A percentile compares a stretch with the other conserved stretches of the same genome.
Evolutionary conservation across 176 grass and related monocot genomes (phyloP).

Genomic region (barley (Hordeum vulgare)): DNA sequence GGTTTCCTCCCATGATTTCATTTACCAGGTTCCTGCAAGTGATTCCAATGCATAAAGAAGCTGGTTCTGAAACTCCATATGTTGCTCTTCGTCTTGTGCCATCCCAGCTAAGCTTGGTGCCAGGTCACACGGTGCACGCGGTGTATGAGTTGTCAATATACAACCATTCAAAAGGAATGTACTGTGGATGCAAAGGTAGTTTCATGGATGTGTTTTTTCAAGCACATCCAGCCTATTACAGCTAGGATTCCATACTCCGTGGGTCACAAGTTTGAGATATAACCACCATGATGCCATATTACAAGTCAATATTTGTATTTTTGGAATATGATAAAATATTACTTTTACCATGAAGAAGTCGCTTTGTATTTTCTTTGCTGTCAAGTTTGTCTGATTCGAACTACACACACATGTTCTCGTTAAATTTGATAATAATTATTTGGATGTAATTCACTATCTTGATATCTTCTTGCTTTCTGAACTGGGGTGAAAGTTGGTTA

Average conservation of each 20-base stretch:
- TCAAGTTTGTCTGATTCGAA: not conserved
- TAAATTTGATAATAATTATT: not conserved
- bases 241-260: not conserved
- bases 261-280: not conserved
- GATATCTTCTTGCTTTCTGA: not conserved
- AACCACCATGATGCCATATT: not conserved
- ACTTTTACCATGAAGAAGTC: not conserved
- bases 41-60: not conserved
- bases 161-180: constrained; percentile 18
- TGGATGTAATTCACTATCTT: not conserved
- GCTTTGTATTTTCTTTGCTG: not conserved
- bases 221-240: not conserved
- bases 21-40: constrained; percentile 3
- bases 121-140: not conserved
- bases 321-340: not conserved
- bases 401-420: not conserved
- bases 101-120: not conserved
- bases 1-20: not conserved
- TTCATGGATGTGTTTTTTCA: not conserved
- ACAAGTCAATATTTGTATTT: not conserved
- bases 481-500: not conserved
- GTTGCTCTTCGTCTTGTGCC: not conserved
- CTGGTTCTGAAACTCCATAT: not conserved
- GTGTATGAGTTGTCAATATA: constrained; percentile 25
- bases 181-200: constrained; percentile 11